A percentile compares a stretch with the other conserved stretches of the same genome.
Evolutionary conservation across 2,329 filamentous ascomycete species (phyloP).

Genomic region (Daldinia eschscholtzii): DNA sequence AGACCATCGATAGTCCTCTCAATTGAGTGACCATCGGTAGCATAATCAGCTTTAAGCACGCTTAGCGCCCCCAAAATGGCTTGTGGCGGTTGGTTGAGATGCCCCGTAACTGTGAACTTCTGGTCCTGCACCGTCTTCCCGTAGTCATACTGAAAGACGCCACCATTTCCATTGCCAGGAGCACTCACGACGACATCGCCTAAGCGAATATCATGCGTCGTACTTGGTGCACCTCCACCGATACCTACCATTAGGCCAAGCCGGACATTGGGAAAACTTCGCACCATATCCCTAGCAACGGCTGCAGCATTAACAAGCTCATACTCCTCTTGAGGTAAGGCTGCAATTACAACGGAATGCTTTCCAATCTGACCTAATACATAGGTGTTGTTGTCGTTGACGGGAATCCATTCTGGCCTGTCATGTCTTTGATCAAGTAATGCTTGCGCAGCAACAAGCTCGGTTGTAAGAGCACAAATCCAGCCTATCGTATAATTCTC

Average conservation of each 20-base stretch:
- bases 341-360: background rate
- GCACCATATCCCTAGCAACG: background rate
- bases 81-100: background rate
- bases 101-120: background rate
- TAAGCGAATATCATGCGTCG: conserved; percentile 46
- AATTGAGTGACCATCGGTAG: background rate
- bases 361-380: background rate
- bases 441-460: background rate
- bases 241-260: conserved; percentile 53
- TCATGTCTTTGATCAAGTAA: background rate
- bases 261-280: conserved; percentile 49
- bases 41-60: background rate
- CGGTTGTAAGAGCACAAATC: background rate
- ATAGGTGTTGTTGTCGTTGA: background rate
- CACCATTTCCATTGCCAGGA: background rate
- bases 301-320: background rate
- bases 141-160: background rate
- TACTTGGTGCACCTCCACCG: conserved; percentile 51
- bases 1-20: background rate
- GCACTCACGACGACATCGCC: background rate
- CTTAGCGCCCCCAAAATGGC: background rate
- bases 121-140: background rate
- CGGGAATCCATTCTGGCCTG: background rate
- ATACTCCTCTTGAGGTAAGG: background rate
- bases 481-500: background rate